phyloP scores from a whole-genome alignment of 768 basidiomycete species.

The Epithele typhae region DNA sequence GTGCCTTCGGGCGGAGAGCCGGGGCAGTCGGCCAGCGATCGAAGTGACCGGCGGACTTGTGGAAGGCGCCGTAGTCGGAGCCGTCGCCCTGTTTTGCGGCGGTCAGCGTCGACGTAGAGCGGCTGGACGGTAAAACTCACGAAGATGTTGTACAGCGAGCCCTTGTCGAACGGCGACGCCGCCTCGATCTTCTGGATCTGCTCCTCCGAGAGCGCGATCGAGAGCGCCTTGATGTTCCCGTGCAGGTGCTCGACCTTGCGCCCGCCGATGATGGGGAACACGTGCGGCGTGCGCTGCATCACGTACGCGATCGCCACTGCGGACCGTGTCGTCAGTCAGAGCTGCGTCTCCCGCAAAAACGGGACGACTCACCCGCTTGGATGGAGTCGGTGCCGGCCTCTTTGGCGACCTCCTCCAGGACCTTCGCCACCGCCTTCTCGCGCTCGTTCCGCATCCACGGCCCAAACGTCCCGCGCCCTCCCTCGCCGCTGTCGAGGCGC shows the following conservation, averaged over 20 bases:
- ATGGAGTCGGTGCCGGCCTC: slow-evolving; percentile 31
- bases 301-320: slow-evolving; percentile 28
- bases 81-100: slow-evolving; percentile 15
- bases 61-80: slow-evolving; percentile 6
- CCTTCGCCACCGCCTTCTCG: slow-evolving; percentile 29
- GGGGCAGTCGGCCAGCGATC: slow-evolving; percentile 20
- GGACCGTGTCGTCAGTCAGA: neutral
- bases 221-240: slow-evolving; percentile 19
- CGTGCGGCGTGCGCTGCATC: slow-evolving; percentile 22
- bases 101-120: neutral
- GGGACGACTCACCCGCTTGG: neutral
- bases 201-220: slow-evolving; percentile 14
- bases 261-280: slow-evolving; percentile 18
- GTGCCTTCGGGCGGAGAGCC: slow-evolving; percentile 13
- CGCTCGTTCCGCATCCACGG: slow-evolving; percentile 33
- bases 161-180: slow-evolving; percentile 18
- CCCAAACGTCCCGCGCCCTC: slow-evolving; percentile 4
- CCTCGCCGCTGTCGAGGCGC: slow-evolving; percentile 21
- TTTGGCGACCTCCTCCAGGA: slow-evolving; percentile 36
- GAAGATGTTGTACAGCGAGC: slow-evolving; percentile 13
- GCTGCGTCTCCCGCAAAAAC: slow-evolving; percentile 4
- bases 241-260: slow-evolving; percentile 16
- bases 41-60: slow-evolving; percentile 17
- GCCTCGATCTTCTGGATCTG: slow-evolving; percentile 21
- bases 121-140: neutral